Evolutionary conservation across 169 alveolate species (phyloP), one percentile per base, ranked within the genome.

Genomic region (Blepharisma undulans): DNA sequence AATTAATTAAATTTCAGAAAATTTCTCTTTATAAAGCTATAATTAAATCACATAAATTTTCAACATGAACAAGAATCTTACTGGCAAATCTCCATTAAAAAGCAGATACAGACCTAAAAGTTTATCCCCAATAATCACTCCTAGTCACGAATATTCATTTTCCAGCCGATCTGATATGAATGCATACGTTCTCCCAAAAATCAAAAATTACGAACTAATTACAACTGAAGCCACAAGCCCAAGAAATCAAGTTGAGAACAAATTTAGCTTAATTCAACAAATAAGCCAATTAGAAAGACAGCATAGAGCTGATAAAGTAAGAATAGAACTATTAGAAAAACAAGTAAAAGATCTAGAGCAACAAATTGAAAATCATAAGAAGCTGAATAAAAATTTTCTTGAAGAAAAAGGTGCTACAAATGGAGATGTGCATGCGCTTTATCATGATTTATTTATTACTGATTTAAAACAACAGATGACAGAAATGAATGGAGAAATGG

Each of bases 381-480:
- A 82, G 30, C 33, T 59, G 18, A 82, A 82, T 60, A 82, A 82
- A 82, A 22, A 33, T 22, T 82, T 82, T n/a, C 30, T 82, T 1
- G 89, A 82, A 60, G 89, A 60, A 1, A 82, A 82, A 34, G 78
- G 77, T 5, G 22, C 60, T 36, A 74, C 33, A 3, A 59, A 74
- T 82, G 34, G 77, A n/a, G 82, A 87, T n/a, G 78, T 91, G 7
- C 94, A 91, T 79, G 74, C 89, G 6, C 33, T 91, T 18, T 91
- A 91, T 76, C 86, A 91, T 33, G 87, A 91, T 27, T 71, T 91
- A 4, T 91, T 81, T 72, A 87, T 91, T 7, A 91, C 94, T 27
- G 94, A 91, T 76, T n/a, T 91, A 25, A 79, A 78, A 32, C 72
- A 60, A 18, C 92, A 91, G 72, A 76, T 91, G 82, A 19, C 72